A percentile compares a stretch with the other conserved stretches of the same genome.
phyloP scores from a whole-genome alignment of 306 rosid species.

The Cucumis cinereus region DNA sequence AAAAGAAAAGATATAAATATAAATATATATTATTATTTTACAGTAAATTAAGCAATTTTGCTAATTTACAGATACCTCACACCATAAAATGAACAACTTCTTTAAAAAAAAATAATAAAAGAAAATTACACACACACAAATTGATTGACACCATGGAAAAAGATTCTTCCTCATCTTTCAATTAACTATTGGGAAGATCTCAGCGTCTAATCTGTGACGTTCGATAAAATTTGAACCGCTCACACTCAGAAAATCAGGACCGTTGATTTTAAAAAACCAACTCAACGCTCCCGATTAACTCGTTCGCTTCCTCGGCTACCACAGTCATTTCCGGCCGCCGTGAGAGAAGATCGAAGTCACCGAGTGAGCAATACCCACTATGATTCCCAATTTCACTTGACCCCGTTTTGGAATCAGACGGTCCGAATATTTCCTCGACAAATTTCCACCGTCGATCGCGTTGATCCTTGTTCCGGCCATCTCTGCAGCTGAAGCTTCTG shows the following conservation, averaged over 20 bases:
- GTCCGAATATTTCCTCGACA: conserved; percentile 16
- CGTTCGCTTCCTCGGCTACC: neutral
- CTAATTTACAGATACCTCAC: neutral
- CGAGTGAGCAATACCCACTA: conserved; percentile 49
- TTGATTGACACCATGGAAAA: neutral
- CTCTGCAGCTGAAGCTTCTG: neutral
- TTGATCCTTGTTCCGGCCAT: neutral
- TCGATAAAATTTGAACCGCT: conserved; percentile 3
- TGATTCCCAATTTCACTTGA: conserved; percentile 47
- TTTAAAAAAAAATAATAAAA: neutral
- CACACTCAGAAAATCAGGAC: neutral
- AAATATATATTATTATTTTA: neutral
- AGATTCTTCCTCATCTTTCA: neutral
- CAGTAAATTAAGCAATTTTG: neutral
- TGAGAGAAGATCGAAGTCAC: conserved; percentile 44
- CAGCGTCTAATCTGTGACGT: conserved; percentile 1
- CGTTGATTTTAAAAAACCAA: neutral
- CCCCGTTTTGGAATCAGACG: conserved; percentile 65
- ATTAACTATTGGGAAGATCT: conserved; percentile 2
- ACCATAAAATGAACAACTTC: neutral
- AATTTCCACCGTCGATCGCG: conserved; percentile 20
- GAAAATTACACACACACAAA: neutral
- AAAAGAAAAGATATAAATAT: neutral
- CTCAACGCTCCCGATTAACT: neutral
- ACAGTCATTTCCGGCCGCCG: conserved; percentile 3